Evolutionary conservation across 192 early-diverging fungal species (phyloP).

Genomic region (Backusella psychrophila): DNA sequence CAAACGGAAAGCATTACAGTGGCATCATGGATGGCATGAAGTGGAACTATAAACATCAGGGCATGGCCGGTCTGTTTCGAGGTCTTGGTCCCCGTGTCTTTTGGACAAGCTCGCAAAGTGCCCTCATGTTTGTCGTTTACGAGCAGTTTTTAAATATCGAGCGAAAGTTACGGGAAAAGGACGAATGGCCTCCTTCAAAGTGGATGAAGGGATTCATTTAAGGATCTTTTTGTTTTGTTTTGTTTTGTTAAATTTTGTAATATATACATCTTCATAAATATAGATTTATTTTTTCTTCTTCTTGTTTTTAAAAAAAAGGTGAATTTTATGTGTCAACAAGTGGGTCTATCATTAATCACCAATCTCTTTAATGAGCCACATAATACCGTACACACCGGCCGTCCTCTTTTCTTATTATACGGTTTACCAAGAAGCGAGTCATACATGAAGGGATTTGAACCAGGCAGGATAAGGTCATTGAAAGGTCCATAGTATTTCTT

Average conservation of each 20-base stretch:
- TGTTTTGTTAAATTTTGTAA: neutral
- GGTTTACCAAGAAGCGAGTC: no score
- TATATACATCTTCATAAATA: neutral
- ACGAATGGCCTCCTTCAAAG: conserved; percentile 28
- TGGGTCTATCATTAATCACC: no score
- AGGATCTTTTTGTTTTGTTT: neutral
- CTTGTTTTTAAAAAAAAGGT: neutral
- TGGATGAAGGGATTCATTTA: neutral
- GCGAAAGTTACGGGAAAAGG: conserved; percentile 24
- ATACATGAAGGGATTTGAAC: no score
- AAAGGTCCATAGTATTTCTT: no score
- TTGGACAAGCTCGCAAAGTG: conserved; percentile 68
- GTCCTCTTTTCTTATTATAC: no score
- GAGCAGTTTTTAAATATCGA: conserved; percentile 55
- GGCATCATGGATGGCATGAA: conserved; percentile 54
- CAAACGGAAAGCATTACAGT: conserved; percentile 42
- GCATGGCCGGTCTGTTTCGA: conserved; percentile 63
- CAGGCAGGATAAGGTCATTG: no score
- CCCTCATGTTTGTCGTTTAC: conserved; percentile 72
- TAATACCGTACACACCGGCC: no score
- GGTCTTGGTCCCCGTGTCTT: conserved; percentile 72
- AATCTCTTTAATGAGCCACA: no score
- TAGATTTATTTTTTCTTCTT: neutral
- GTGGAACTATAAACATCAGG: conserved; percentile 57
- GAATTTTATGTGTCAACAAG: no score